Percentiles rank a stretch among this genome's conserved stretches.
phyloP scores from a whole-genome alignment of 2,329 filamentous ascomycete genomes.

The Cercospora sesami region DNA sequence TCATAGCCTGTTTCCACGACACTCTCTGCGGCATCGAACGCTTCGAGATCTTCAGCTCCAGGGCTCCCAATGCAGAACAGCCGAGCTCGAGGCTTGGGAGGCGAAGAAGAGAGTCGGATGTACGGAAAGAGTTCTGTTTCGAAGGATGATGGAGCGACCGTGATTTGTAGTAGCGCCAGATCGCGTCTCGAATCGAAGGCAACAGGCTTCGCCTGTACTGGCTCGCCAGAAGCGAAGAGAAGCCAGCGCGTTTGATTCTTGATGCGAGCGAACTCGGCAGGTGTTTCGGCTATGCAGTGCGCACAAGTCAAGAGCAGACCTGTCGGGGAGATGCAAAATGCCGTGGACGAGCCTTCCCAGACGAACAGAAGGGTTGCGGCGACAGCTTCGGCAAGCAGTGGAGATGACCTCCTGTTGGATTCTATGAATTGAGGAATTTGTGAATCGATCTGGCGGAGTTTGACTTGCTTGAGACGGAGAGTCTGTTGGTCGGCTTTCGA shows the following conservation, averaged over 20 bases:
- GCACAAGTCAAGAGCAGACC: slow-evolving; percentile 54
- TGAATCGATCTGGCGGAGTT: slow-evolving; percentile 14
- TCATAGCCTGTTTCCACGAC: slow-evolving; percentile 49
- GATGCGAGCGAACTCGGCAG: slow-evolving; percentile 37
- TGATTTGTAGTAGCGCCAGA: slow-evolving; percentile 50
- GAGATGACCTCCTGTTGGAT: not conserved
- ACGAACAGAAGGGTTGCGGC: slow-evolving; percentile 48
- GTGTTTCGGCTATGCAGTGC: slow-evolving; percentile 52
- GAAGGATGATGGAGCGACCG: slow-evolving; percentile 33
- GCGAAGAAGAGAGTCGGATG: slow-evolving; percentile 13
- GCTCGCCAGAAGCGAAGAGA: slow-evolving; percentile 45
- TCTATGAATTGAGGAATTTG: slow-evolving; percentile 14
- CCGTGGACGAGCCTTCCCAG: slow-evolving; percentile 53
- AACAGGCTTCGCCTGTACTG: slow-evolving; percentile 44
- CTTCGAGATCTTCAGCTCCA: slow-evolving; percentile 49
- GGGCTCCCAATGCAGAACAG: slow-evolving; percentile 47
- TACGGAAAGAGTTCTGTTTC: slow-evolving; percentile 25
- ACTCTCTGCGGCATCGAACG: slow-evolving; percentile 19
- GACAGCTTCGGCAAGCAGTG: slow-evolving; percentile 14
- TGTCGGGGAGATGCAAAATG: slow-evolving; percentile 49
- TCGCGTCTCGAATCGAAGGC: slow-evolving; percentile 50
- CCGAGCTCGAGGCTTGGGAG: slow-evolving; percentile 22
- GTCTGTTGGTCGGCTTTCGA: slow-evolving; percentile 1
- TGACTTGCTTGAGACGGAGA: slow-evolving; percentile 19
- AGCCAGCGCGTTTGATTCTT: slow-evolving; percentile 40